These are phyloP conservation scores for Suillus discolor DNA, from an alignment of 768 basidiomycete genomes.

Conservation along the genomic window DNA sequence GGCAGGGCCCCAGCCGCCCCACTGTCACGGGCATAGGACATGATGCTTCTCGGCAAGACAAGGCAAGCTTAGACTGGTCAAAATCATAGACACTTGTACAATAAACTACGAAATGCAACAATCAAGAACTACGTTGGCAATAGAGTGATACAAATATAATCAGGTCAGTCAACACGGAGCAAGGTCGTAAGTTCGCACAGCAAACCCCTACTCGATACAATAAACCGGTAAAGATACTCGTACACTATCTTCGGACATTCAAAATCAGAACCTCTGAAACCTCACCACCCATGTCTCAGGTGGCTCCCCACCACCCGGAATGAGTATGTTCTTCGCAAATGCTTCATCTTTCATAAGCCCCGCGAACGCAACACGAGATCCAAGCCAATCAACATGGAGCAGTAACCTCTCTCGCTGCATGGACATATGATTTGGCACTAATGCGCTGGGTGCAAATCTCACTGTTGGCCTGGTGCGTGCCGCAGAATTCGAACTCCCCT, in stretches of 20 bases:
- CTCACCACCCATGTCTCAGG: conserved; percentile 14
- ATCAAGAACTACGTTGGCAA: too few relatives aligned
- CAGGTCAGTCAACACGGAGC: too few relatives aligned
- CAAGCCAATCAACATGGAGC: conserved; percentile 15
- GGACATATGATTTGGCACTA: background rate
- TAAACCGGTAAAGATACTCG: background rate
- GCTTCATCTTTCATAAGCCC: conserved; percentile 11
- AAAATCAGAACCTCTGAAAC: background rate
- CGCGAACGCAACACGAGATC: conserved; percentile 2
- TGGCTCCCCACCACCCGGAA: conserved; percentile 5
- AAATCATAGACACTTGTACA: too few relatives aligned
- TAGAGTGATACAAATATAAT: too few relatives aligned
- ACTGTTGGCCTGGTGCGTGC: background rate
- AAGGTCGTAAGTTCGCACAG: too few relatives aligned
- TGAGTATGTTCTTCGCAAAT: conserved; percentile 11
- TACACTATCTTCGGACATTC: background rate
- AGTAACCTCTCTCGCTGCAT: background rate
- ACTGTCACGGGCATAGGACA: too few relatives aligned
- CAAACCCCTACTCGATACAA: too few relatives aligned
- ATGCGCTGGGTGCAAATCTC: background rate
- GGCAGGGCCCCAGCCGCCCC: too few relatives aligned
- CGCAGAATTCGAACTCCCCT: background rate
- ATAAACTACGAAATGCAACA: too few relatives aligned
- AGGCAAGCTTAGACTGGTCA: too few relatives aligned
- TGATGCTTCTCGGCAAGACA: too few relatives aligned